Conservation (phyloP, 73 alveolate species). For the Paramecium bursaria region DNA sequence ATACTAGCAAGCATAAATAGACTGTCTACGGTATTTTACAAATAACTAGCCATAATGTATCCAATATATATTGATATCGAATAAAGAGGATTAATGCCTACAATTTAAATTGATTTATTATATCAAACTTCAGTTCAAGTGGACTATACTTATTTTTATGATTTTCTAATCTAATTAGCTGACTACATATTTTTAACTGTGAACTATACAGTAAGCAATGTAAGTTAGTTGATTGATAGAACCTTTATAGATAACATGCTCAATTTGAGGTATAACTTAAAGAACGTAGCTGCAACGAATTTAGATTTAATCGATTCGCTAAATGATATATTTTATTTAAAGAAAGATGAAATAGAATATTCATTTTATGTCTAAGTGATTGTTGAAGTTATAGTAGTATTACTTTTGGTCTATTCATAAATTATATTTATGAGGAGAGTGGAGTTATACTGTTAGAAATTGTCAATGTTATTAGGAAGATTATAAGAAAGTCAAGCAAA, state of each 20-base stretch:
- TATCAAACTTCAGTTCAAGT: no score
- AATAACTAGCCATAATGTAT: constrained; percentile 4
- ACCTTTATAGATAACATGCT: constrained; percentile 14
- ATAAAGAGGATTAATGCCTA: neutral
- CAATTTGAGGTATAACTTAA: neutral
- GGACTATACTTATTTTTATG: no score
- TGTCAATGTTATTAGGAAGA: neutral
- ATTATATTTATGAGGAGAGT: neutral
- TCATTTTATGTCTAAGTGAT: neutral
- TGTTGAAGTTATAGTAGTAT: neutral
- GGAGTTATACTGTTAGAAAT: neutral
- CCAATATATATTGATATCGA: constrained; percentile 10
- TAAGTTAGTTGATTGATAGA: neutral
- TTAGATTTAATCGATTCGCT: constrained; percentile 9
- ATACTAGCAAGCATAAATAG: neutral
- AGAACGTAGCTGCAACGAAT: neutral
- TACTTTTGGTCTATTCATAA: neutral
- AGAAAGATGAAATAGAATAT: neutral
- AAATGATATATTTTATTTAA: neutral
- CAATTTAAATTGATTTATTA: neutral
- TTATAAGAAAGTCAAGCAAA: constrained; percentile 6
- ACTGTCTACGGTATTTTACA: neutral
- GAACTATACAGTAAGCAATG: no score
- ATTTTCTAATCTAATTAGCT: no score
- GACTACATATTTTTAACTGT: no score